Conservation (phyloP, 345 rosid species). For the Adansonia digitata region DNA sequence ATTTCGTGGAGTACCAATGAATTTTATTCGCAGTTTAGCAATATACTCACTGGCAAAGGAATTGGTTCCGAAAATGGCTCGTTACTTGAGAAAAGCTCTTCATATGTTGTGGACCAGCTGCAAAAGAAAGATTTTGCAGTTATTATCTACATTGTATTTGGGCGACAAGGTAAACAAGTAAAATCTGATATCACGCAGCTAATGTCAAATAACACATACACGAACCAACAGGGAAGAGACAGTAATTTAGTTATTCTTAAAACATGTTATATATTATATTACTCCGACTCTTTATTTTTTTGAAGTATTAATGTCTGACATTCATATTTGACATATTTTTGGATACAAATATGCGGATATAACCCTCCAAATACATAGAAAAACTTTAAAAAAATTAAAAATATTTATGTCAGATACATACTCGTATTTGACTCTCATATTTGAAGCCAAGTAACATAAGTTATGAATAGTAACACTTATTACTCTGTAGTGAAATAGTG, state of each 20-base stretch:
- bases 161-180: background rate
- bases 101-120: conserved; percentile 91
- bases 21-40: background rate
- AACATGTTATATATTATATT: too few species aligned
- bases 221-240: background rate
- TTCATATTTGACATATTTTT: too few species aligned
- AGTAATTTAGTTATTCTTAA: background rate
- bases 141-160: conserved; percentile 11
- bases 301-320: too few species aligned
- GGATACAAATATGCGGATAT: too few species aligned
- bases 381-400: too few species aligned
- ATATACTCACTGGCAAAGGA: conserved; percentile 67
- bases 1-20: too few species aligned
- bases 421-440: too few species aligned
- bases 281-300: too few species aligned
- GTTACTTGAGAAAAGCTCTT: conserved; percentile 66
- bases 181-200: background rate
- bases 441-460: too few species aligned
- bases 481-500: background rate
- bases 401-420: too few species aligned
- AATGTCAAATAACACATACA: background rate
- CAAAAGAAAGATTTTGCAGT: conserved; percentile 24
- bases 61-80: conserved; percentile 77
- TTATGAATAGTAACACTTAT: background rate
- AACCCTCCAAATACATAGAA: too few species aligned